phyloP scores from a whole-genome alignment of 768 basidiomycete species.

The Psilocybe cubensis region DNA sequence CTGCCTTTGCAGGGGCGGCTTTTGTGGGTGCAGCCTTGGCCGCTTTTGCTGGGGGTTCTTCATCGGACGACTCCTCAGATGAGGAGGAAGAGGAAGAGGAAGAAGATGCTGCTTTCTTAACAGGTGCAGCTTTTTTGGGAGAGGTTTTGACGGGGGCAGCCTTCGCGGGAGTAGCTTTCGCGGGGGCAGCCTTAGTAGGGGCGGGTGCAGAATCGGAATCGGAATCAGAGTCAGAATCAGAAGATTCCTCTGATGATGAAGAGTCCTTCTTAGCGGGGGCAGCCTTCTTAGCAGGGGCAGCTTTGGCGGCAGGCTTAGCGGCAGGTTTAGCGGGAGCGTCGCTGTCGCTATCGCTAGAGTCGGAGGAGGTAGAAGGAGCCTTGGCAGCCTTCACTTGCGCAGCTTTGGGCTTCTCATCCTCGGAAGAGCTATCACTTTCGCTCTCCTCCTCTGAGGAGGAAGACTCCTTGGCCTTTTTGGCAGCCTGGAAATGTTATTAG shows the following conservation, averaged over 20 bases:
- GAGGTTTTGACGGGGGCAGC: slow-evolving; percentile 23
- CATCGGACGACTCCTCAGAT: slow-evolving; percentile 29
- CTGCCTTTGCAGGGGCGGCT: slow-evolving; percentile 27
- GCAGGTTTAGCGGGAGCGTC: slow-evolving; percentile 31
- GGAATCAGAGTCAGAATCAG: slow-evolving; percentile 28
- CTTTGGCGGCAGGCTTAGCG: slow-evolving; percentile 24
- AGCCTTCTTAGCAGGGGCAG: slow-evolving; percentile 18
- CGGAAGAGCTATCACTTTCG: slow-evolving; percentile 47
- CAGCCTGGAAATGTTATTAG: slow-evolving; percentile 12
- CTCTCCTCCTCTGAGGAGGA: slow-evolving; percentile 43
- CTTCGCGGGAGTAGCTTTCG: slow-evolving; percentile 19
- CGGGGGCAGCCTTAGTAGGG: slow-evolving; percentile 22
- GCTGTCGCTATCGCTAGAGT: slow-evolving; percentile 38
- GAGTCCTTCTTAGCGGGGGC: slow-evolving; percentile 23
- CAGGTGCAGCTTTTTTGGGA: slow-evolving; percentile 20
- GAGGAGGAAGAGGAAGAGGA: slow-evolving; percentile 22
- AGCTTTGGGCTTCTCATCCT: slow-evolving; percentile 63
- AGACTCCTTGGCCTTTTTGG: slow-evolving; percentile 33
- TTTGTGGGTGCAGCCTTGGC: slow-evolving; percentile 29
- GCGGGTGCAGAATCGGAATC: slow-evolving; percentile 25
- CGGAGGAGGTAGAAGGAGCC: slow-evolving; percentile 37
- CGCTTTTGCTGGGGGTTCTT: slow-evolving; percentile 19
- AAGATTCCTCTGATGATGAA: slow-evolving; percentile 22
- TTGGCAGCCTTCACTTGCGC: slow-evolving; percentile 50
- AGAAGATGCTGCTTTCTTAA: slow-evolving; percentile 25